Conservation (phyloP, 257 asterid species). For the Solanum lycopersicoides region DNA sequence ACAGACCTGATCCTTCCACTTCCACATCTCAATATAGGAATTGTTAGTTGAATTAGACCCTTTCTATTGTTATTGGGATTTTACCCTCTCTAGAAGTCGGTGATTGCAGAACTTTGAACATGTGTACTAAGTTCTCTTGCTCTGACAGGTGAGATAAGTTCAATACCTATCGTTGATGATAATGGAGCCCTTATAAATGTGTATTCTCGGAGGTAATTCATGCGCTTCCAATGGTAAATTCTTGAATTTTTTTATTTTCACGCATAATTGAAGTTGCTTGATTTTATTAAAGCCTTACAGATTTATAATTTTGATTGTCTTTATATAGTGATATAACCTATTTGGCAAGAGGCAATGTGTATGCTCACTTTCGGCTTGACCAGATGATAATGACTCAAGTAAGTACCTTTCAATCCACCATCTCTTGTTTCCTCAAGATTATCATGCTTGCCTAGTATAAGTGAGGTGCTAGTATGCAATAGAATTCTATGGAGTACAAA, state of each 20-base stretch:
- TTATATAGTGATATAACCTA: constrained; percentile 49
- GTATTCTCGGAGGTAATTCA: constrained; percentile 50
- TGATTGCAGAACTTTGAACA: neutral
- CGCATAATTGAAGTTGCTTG: neutral
- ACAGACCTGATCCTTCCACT: neutral
- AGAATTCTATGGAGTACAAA: neutral
- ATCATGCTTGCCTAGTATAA: neutral
- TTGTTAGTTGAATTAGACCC: neutral
- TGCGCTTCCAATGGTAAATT: neutral
- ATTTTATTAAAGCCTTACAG: neutral
- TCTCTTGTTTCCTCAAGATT: neutral
- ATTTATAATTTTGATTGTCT: neutral
- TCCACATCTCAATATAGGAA: neutral
- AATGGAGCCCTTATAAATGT: constrained; percentile 33
- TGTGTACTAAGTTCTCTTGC: neutral
- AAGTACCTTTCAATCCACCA: constrained; percentile 1
- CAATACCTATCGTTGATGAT: constrained; percentile 50
- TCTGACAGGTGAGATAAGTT: constrained; percentile 52
- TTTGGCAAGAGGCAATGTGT: constrained; percentile 42
- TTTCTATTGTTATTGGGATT: neutral
- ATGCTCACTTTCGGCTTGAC: constrained; percentile 43
- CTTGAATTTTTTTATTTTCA: neutral
- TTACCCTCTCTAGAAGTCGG: neutral
- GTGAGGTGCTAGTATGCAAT: neutral
- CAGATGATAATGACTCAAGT: constrained; percentile 45